Evolutionary conservation across 345 rosid genomes (phyloP).

Genomic region (Arabidopsis suecica): DNA sequence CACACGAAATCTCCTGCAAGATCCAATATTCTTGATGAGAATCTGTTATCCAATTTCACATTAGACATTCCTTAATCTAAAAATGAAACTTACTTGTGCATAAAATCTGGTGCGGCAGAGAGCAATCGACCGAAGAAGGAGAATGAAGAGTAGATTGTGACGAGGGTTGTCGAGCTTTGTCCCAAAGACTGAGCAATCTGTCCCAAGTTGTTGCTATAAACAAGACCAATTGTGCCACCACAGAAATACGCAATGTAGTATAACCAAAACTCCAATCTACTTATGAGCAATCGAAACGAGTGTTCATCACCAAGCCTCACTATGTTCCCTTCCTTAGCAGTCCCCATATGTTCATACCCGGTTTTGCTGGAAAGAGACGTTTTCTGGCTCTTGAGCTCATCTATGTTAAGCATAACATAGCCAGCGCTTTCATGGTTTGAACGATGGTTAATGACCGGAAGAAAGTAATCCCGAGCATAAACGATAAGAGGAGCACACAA

Average conservation of each 20-base stretch:
- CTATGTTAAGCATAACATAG: constrained; percentile 53
- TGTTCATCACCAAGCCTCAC: constrained; percentile 80
- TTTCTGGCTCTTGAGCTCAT: constrained; percentile 59
- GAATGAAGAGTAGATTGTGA: constrained; percentile 76
- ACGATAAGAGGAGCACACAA: constrained; percentile 67
- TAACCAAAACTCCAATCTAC: constrained; percentile 81
- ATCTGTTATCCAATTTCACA: background rate
- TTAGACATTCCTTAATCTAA: background rate
- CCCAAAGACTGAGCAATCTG: constrained; percentile 86
- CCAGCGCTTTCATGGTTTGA: constrained; percentile 41
- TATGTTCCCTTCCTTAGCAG: constrained; percentile 53
- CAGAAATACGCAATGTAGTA: constrained; percentile 75
- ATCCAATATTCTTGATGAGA: background rate
- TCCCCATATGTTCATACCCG: constrained; percentile 15
- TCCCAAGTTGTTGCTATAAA: constrained; percentile 84
- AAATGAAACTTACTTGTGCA: constrained; percentile 54
- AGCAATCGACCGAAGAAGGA: constrained; percentile 90
- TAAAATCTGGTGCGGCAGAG: constrained; percentile 81
- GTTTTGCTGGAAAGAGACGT: constrained; percentile 44
- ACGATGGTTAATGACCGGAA: constrained; percentile 32
- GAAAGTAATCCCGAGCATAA: constrained; percentile 57
- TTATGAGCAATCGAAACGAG: constrained; percentile 53
- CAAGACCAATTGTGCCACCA: constrained; percentile 83
- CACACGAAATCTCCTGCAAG: constrained; percentile 75
- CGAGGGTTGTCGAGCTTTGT: constrained; percentile 46